Conservation (phyloP, 306 rosid species). For the Lathyrus tuberosus region DNA sequence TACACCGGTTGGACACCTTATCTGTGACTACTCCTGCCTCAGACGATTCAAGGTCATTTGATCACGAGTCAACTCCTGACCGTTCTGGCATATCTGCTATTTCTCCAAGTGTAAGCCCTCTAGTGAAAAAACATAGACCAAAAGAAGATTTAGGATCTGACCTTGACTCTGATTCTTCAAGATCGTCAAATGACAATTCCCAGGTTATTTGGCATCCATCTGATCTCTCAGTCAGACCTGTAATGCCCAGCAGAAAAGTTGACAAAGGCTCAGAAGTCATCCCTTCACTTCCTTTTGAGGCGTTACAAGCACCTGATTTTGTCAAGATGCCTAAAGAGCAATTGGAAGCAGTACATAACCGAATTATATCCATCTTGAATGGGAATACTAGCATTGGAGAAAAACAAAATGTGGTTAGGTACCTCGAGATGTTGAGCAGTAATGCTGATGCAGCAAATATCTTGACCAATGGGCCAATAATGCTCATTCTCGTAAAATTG, state of each 20-base stretch:
- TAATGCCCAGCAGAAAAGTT: conserved; percentile 91
- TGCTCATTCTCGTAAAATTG: conserved; percentile 90
- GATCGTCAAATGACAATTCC: conserved; percentile 58
- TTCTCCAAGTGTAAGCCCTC: conserved; percentile 79
- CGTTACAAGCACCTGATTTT: conserved; percentile 76
- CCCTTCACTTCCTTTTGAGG: conserved; percentile 93
- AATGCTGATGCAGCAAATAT: conserved; percentile 92
- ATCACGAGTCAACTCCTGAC: conserved; percentile 69
- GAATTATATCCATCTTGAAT: conserved; percentile 63
- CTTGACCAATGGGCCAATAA: conserved; percentile 95
- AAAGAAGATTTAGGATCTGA: conserved; percentile 74
- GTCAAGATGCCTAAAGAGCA: conserved; percentile 81
- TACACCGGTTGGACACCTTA: conserved; percentile 53
- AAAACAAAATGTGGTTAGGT: conserved; percentile 87
- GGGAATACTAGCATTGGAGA: conserved; percentile 80
- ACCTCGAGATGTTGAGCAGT: conserved; percentile 87
- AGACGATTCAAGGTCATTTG: conserved; percentile 54
- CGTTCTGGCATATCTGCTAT: conserved; percentile 56
- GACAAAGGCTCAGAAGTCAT: conserved; percentile 70
- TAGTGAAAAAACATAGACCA: conserved; percentile 62
- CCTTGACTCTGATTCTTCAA: conserved; percentile 63
- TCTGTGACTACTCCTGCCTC: conserved; percentile 50
- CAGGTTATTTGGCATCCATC: conserved; percentile 90
- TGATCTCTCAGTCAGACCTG: conserved; percentile 97
- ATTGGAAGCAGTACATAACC: conserved; percentile 63